phyloP scores from a whole-genome alignment of 441 rosid species.

The Croton laevigatus region DNA sequence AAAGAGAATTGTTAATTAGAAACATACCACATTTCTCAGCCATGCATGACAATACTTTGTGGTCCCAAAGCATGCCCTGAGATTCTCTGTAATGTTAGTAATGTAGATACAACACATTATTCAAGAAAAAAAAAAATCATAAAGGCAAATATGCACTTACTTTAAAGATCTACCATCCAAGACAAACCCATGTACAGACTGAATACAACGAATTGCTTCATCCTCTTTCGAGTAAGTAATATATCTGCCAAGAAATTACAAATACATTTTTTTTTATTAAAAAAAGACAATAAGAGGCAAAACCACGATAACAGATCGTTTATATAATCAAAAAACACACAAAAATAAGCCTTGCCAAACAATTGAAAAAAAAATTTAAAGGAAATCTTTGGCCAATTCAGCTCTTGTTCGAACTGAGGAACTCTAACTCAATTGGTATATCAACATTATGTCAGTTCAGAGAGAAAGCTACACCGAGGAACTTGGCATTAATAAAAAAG shows the following conservation, averaged over 20 bases:
- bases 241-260: constrained; percentile 43
- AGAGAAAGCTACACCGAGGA: neutral
- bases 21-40: constrained; percentile 75
- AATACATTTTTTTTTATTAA: neutral
- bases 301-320: neutral
- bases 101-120: neutral
- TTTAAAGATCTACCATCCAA: constrained; percentile 75
- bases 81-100: neutral
- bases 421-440: too few species aligned
- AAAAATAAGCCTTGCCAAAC: neutral
- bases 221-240: constrained; percentile 74
- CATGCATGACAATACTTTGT: constrained; percentile 91
- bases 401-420: neutral
- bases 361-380: neutral
- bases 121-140: neutral
- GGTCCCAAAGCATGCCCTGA: constrained; percentile 92
- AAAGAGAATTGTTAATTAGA: constrained; percentile 8
- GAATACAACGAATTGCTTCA: constrained; percentile 85
- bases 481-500: neutral
- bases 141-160: constrained; percentile 36
- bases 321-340: too few species aligned
- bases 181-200: constrained; percentile 74
- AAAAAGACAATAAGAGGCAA: neutral
- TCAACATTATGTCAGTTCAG: neutral
- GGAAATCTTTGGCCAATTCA: too few species aligned